These are phyloP conservation scores for Colletotrichum endophyticum DNA, from an alignment of 2,329 filamentous ascomycete genomes.

Conservation along the genomic window DNA sequence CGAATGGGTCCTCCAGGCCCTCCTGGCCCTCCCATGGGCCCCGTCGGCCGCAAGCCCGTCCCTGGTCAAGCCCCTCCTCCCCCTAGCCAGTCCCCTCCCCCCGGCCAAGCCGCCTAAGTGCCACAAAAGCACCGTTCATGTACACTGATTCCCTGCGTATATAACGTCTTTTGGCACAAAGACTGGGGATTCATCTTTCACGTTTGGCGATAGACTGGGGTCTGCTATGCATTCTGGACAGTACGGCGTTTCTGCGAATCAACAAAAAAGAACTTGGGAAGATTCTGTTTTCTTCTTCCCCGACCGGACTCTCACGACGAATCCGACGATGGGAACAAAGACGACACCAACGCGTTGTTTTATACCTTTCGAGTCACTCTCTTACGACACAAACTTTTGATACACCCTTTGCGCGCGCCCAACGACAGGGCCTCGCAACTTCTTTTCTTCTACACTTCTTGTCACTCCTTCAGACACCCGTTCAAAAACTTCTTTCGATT, in stretches of 20 bases:
- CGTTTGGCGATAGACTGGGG: conserved; percentile 22
- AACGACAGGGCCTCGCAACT: neutral
- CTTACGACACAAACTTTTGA: conserved; percentile 22
- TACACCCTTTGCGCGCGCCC: conserved; percentile 22
- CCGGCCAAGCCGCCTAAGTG: conserved; percentile 36
- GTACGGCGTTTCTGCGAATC: conserved; percentile 22
- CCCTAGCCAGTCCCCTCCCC: conserved; percentile 24
- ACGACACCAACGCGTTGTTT: conserved; percentile 5
- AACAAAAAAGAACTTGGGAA: conserved; percentile 4
- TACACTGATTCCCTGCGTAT: conserved; percentile 12
- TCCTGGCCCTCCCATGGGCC: conserved; percentile 35
- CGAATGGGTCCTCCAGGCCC: conserved; percentile 40
- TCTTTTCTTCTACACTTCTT: conserved; percentile 33
- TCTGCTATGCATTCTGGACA: conserved; percentile 22
- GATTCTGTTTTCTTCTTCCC: neutral
- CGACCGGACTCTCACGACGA: conserved; percentile 8
- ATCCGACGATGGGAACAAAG: conserved; percentile 9
- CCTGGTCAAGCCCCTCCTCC: conserved; percentile 39
- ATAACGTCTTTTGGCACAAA: conserved; percentile 13
- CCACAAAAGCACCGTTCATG: neutral
- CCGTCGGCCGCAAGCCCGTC: conserved; percentile 60
- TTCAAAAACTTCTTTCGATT: conserved; percentile 22
- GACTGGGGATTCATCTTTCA: conserved; percentile 19
- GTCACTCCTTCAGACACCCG: conserved; percentile 31
- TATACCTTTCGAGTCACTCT: conserved; percentile 23